Conservation (phyloP, 2,329 filamentous ascomycete genomes). For the Trichoderma hamatum region DNA sequence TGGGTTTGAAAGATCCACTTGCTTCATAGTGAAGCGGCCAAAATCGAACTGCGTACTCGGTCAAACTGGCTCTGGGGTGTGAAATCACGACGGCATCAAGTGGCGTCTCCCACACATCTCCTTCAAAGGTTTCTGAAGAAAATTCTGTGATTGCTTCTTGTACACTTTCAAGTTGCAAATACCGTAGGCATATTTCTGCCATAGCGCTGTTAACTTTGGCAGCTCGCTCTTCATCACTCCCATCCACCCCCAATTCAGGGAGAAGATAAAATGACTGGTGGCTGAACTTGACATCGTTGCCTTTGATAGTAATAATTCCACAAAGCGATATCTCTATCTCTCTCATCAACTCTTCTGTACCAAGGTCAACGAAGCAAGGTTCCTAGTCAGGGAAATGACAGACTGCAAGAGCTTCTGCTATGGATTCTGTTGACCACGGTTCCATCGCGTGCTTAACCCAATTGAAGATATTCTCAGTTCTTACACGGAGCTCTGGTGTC, state of each 20-base stretch:
- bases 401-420: background rate
- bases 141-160: background rate
- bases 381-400: background rate
- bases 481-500: background rate
- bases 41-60: slow-evolving; percentile 3
- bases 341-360: background rate
- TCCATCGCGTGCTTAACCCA: background rate
- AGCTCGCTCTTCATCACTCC: background rate
- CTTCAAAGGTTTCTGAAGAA: background rate
- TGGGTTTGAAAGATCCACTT: background rate
- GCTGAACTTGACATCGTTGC: background rate
- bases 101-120: background rate
- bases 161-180: background rate
- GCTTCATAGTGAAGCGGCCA: background rate
- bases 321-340: background rate
- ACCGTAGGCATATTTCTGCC: background rate
- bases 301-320: background rate
- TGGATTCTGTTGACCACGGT: background rate
- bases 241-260: background rate
- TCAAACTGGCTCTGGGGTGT: background rate
- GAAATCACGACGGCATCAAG: background rate
- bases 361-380: background rate
- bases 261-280: background rate
- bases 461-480: background rate
- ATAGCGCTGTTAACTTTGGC: background rate